Evolutionary conservation across 306 rosid genomes (phyloP).

Genomic region (Oemleria cerasiformis): DNA sequence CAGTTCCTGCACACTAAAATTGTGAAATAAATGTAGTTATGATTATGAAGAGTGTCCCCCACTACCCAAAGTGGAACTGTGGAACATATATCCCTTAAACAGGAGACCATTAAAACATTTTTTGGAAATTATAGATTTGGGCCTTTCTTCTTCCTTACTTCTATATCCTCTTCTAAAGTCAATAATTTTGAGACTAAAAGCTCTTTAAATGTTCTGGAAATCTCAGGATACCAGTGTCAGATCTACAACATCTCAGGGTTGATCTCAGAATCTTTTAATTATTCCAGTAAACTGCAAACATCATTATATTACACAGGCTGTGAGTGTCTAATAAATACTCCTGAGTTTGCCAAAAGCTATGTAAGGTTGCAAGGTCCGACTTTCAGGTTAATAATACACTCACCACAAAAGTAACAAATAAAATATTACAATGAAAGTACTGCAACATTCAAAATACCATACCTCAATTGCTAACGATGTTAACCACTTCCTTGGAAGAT

Average conservation of each 20-base stretch:
- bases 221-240: background rate
- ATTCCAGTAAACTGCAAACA: background rate
- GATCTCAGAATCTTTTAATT: background rate
- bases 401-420: background rate
- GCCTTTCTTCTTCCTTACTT: background rate
- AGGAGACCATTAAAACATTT: too few species aligned
- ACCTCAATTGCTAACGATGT: constrained; percentile 77
- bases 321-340: background rate
- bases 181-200: background rate
- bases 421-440: constrained; percentile 1
- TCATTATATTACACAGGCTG: background rate
- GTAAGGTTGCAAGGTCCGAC: background rate
- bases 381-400: background rate
- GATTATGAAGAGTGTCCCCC: constrained; percentile 22
- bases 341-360: background rate
- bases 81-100: background rate
- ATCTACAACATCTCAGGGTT: background rate
- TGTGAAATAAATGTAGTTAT: constrained; percentile 21
- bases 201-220: too few species aligned
- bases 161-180: background rate
- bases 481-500: constrained; percentile 83
- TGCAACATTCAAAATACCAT: constrained; percentile 14
- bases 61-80: background rate
- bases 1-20: constrained; percentile 43
- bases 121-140: background rate